Conservation (phyloP, 768 basidiomycete species). For the Paxillus rubicundulus region DNA sequence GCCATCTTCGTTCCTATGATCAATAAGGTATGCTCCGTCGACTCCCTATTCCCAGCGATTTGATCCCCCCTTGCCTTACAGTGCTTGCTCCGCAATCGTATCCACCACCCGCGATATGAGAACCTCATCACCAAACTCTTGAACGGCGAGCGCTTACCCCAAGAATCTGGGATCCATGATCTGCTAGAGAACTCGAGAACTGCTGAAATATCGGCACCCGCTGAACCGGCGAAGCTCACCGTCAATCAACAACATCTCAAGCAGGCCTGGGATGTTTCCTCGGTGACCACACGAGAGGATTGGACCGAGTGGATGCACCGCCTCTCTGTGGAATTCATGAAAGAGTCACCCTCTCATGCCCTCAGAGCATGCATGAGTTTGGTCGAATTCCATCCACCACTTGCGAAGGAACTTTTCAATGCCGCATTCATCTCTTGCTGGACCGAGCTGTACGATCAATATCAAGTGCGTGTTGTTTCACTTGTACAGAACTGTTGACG, state of each 20-base stretch:
- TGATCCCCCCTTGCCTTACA: constrained; percentile 29
- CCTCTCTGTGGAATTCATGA: constrained; percentile 93
- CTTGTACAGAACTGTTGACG: neutral
- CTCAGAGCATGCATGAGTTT: constrained; percentile 93
- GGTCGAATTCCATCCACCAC: constrained; percentile 85
- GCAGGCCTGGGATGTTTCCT: constrained; percentile 90
- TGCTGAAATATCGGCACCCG: constrained; percentile 76
- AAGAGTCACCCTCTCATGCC: constrained; percentile 98
- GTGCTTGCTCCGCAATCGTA: constrained; percentile 74
- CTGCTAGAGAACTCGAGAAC: constrained; percentile 61
- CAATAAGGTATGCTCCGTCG: constrained; percentile 64
- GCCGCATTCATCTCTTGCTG: constrained; percentile 98
- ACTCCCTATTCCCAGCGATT: neutral
- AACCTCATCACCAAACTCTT: constrained; percentile 83
- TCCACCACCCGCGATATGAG: constrained; percentile 84
- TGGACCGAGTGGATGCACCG: constrained; percentile 97
- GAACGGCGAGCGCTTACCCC: constrained; percentile 88
- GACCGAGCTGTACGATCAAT: constrained; percentile 93
- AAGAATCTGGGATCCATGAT: constrained; percentile 75
- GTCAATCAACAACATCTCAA: constrained; percentile 98
- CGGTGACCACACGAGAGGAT: constrained; percentile 74
- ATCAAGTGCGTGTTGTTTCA: constrained; percentile 60
- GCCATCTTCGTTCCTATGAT: constrained; percentile 98
- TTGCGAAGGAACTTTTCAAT: constrained; percentile 95
- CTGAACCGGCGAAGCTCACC: constrained; percentile 83